Evolutionary conservation across 441 rosid genomes (phyloP).

Genomic region (Hura crepitans): DNA sequence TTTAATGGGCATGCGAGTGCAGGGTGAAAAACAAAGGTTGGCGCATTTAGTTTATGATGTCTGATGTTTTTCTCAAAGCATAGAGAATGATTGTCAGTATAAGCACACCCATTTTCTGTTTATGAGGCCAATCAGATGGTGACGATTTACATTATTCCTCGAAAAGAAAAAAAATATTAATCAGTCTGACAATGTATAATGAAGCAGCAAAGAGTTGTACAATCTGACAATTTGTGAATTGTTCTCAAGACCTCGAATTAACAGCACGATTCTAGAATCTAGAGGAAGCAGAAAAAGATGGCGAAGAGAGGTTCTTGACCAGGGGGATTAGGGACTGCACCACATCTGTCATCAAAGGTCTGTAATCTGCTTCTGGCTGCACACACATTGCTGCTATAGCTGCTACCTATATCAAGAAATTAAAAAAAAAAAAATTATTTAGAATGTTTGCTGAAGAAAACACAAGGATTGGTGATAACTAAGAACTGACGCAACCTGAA

Average conservation of each 20-base stretch:
- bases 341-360: slow-evolving; percentile 88
- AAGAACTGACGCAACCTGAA: slow-evolving; percentile 50
- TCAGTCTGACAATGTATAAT: not conserved
- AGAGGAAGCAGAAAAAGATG: slow-evolving; percentile 36
- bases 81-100: not conserved
- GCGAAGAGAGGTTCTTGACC: slow-evolving; percentile 45
- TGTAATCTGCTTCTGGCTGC: slow-evolving; percentile 81
- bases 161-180: not conserved
- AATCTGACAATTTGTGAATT: slow-evolving; percentile 7
- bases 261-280: slow-evolving; percentile 34
- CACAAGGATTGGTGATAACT: not conserved
- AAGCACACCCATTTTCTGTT: not conserved
- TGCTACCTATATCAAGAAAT: slow-evolving; percentile 44
- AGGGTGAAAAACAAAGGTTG: too few relatives aligned
- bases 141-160: not conserved
- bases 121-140: not conserved
- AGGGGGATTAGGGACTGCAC: slow-evolving; percentile 85
- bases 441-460: not conserved
- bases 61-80: not conserved
- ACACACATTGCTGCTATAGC: slow-evolving; percentile 92
- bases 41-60: not conserved
- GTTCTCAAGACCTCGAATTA: slow-evolving; percentile 27
- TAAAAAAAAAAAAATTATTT: not conserved
- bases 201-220: not conserved
- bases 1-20: too few relatives aligned